Conservation (phyloP, 169 alveolate genomes). For the Eimeria acervulina region DNA sequence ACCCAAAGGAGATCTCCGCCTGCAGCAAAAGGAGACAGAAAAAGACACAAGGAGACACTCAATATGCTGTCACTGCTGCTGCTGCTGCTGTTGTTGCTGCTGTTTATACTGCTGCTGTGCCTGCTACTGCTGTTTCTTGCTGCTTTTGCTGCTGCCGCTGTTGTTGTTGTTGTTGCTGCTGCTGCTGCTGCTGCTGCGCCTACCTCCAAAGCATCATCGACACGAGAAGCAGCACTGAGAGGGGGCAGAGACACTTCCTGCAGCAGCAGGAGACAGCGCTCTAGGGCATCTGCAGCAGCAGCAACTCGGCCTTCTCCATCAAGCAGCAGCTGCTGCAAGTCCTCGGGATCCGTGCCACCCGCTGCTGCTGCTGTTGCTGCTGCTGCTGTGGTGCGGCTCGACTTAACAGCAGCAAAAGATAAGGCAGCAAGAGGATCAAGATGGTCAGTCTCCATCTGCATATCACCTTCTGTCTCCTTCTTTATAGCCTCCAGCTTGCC, state of each 20-base stretch:
- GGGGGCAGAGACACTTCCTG: constrained; percentile 58
- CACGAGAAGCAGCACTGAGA: constrained; percentile 48
- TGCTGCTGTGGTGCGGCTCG: neutral
- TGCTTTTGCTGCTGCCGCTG: neutral
- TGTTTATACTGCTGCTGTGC: neutral
- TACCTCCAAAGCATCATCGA: constrained; percentile 44
- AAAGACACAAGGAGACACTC: neutral
- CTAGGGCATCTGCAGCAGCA: constrained; percentile 56
- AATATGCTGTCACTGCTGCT: neutral
- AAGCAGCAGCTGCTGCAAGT: constrained; percentile 8
- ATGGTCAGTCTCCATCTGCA: neutral
- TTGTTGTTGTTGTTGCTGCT: neutral
- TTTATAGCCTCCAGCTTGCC: neutral
- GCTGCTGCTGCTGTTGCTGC: constrained; percentile 41
- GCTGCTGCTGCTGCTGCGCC: neutral
- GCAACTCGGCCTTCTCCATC: constrained; percentile 22
- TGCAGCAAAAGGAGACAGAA: neutral
- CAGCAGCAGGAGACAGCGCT: constrained; percentile 43
- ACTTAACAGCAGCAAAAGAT: neutral
- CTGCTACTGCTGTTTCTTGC: too few species aligned
- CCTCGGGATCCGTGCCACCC: neutral
- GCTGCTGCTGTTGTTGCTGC: constrained; percentile 16
- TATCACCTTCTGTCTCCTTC: neutral
- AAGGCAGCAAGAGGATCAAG: constrained; percentile 24
- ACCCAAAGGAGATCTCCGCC: constrained; percentile 24